Conservation (phyloP, 1,139 yeast species). For the Geotrichum histeridarum region DNA sequence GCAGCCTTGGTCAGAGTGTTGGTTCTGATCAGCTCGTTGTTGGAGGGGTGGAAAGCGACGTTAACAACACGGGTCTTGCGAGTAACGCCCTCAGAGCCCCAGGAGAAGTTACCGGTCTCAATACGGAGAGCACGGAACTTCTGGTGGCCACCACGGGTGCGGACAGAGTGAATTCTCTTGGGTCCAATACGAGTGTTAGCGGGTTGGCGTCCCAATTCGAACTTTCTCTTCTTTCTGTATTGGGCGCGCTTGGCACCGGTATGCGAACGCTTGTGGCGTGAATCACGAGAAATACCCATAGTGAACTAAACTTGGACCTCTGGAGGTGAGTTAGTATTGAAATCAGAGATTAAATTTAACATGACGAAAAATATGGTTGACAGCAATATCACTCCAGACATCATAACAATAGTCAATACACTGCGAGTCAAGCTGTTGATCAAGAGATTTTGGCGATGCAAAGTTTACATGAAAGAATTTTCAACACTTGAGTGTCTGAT, state of each 20-base stretch:
- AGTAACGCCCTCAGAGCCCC: slow-evolving; percentile 98
- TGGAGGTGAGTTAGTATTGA: slow-evolving; percentile 5
- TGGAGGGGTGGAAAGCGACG: slow-evolving; percentile 98
- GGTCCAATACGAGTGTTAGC: slow-evolving; percentile 99
- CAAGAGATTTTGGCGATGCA: too few relatives aligned
- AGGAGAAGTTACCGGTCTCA: slow-evolving; percentile 99
- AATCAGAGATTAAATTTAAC: neutral
- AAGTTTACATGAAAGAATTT: too few relatives aligned
- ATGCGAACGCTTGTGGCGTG: slow-evolving; percentile 99
- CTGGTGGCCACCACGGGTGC: slow-evolving; percentile 99
- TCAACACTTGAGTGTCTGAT: too few relatives aligned
- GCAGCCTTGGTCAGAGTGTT: slow-evolving; percentile 99
- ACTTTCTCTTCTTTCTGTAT: slow-evolving; percentile 99
- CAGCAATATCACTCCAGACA: neutral
- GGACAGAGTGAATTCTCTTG: slow-evolving; percentile 97
- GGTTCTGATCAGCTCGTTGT: slow-evolving; percentile 99
- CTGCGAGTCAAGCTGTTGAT: neutral
- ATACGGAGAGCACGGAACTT: slow-evolving; percentile 99
- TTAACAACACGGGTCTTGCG: slow-evolving; percentile 98
- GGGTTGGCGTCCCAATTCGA: slow-evolving; percentile 99
- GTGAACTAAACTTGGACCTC: slow-evolving; percentile 21
- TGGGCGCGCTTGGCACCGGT: slow-evolving; percentile 99
- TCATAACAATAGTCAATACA: neutral
- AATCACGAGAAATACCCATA: slow-evolving; percentile 99
- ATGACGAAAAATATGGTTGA: neutral